Evolutionary conservation across 768 basidiomycete species (phyloP), one percentile per base, ranked within the genome.

Genomic region (Lentinus tigrinus): DNA sequence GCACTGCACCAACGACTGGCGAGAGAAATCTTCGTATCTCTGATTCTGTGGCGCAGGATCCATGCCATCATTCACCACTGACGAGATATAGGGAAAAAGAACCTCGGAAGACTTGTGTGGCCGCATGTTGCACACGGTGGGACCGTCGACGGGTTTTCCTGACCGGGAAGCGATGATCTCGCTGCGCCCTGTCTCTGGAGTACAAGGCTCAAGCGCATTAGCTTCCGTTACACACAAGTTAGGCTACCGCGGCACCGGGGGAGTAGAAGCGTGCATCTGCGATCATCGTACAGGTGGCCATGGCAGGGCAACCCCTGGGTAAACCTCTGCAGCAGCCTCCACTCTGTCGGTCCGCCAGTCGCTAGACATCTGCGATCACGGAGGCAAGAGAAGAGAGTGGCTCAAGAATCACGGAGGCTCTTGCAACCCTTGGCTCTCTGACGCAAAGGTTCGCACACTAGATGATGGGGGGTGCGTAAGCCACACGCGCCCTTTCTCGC

Each of bases 181-280:
- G 11, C 31, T 31, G 31, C 31, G 31, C 31, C 31, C 31, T 31
- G 11, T n/a, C n/a, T n/a, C n/a, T n/a, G n/a, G n/a, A n/a, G n/a
- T n/a, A n/a, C n/a, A n/a, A n/a, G n/a, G n/a, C n/a, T n/a, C 5
- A 28, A 10, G 47, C 39, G 31, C 47, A 38, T 42, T 37, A 24
- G 57, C 52, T 28, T 31, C 36, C 43, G 17, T 52, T 58, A 38
- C 52, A 58, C 58, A 49, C 31, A 42, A 54, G 39, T 52, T 50
- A 53, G 52, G 52, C 58, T 54, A 54, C 47, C 52, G 36, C 57
- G 52, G 40, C 27, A 13, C 43, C 57, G 47, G 17, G 13, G 31
- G 13, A 4, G n/a, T 31, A 14, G 31, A 31, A 31, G 31, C 31
- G 43, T 47, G 13, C 31, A 50, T 50, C 46, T 54, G 52, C 47